Conservation (phyloP, 352 stramenopile species). For the Aphanomyces euteiches region DNA sequence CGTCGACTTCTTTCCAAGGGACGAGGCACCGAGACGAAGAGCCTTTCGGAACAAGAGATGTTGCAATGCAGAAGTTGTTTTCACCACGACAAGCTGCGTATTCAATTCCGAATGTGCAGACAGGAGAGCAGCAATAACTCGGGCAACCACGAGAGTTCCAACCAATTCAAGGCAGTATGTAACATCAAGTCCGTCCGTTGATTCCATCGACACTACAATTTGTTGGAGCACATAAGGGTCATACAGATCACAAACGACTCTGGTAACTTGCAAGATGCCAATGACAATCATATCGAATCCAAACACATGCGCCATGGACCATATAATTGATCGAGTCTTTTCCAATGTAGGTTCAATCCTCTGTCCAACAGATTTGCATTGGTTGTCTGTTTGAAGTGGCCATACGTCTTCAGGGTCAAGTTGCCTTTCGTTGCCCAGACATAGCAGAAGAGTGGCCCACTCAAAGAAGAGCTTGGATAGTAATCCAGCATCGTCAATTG, state of each 20-base stretch:
- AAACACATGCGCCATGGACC: background rate
- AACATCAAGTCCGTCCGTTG: conserved; percentile 1
- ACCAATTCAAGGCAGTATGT: conserved; percentile 43
- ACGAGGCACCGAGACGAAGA: conserved; percentile 41
- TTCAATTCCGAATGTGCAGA: conserved; percentile 54
- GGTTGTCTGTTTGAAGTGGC: background rate
- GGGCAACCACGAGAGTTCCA: conserved; percentile 35
- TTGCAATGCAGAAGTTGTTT: conserved; percentile 62
- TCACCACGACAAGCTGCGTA: conserved; percentile 55
- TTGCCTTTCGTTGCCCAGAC: conserved; percentile 12
- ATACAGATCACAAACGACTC: conserved; percentile 13
- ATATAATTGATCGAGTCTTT: background rate
- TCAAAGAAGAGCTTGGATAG: conserved; percentile 5
- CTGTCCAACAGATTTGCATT: background rate
- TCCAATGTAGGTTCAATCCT: background rate
- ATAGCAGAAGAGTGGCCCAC: conserved; percentile 12
- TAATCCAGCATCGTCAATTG: background rate
- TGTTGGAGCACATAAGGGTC: conserved; percentile 12
- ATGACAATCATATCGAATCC: background rate
- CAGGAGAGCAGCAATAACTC: conserved; percentile 57
- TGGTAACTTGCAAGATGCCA: conserved; percentile 1
- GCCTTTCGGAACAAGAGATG: conserved; percentile 75
- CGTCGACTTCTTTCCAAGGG: conserved; percentile 40
- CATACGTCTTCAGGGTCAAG: conserved; percentile 12
- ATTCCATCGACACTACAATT: conserved; percentile 9